Percentiles rank a stretch among this genome's conserved stretches.
Conservation (phyloP, 805 yeast species). For the Barnettozyma sp. region DNA sequence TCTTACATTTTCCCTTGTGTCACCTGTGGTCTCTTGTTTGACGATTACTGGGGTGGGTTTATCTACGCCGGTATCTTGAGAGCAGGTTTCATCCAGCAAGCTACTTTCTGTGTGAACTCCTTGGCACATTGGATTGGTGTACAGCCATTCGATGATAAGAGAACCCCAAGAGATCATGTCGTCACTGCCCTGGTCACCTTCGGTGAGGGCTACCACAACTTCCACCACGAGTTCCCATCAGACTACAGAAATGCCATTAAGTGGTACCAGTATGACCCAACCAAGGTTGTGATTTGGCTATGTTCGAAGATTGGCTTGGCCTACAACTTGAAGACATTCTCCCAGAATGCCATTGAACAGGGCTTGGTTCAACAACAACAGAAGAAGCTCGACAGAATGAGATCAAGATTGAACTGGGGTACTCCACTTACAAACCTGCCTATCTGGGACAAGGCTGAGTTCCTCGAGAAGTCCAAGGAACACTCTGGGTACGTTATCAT, state of each 20-base stretch:
- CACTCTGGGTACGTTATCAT: constrained; percentile 59
- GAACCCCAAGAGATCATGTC: constrained; percentile 81
- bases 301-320: constrained; percentile 63
- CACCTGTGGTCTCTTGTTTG: constrained; percentile 47
- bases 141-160: constrained; percentile 81
- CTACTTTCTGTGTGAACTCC: constrained; percentile 81
- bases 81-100: constrained; percentile 70
- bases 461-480: constrained; percentile 34
- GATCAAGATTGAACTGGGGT: constrained; percentile 68
- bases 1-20: constrained; percentile 59
- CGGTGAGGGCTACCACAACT: constrained; percentile 87
- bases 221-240: constrained; percentile 86
- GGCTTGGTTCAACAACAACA: constrained; percentile 79
- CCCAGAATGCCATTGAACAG: constrained; percentile 76
- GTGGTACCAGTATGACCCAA: constrained; percentile 87
- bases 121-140: constrained; percentile 82
- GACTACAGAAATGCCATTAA: constrained; percentile 83
- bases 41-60: constrained; percentile 66
- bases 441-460: constrained; percentile 64
- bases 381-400: constrained; percentile 63
- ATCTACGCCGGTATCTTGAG: constrained; percentile 69
- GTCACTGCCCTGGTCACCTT: constrained; percentile 76
- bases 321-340: constrained; percentile 61
- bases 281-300: constrained; percentile 54
- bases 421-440: constrained; percentile 58